Conservation (phyloP, 192 early-diverging fungal genomes). For the Coemansia sp. region DNA sequence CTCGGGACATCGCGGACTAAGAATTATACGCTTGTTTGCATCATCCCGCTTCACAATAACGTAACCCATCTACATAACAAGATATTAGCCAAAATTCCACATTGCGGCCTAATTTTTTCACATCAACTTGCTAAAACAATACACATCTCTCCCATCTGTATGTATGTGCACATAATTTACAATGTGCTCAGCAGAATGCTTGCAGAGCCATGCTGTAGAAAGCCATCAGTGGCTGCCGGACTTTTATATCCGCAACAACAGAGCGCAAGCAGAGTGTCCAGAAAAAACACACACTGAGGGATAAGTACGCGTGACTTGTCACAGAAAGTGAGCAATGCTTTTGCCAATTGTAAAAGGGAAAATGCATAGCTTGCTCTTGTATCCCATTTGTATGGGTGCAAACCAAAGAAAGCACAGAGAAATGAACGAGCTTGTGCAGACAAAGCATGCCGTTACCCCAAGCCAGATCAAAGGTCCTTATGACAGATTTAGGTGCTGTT, state of each 20-base stretch:
- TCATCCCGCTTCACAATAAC: slow-evolving; percentile 51
- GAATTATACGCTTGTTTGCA: slow-evolving; percentile 24
- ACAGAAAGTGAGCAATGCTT: slow-evolving; percentile 9
- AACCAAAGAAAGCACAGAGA: neutral
- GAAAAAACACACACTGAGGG: too few relatives aligned
- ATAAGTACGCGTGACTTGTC: slow-evolving; percentile 13
- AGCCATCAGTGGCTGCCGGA: slow-evolving; percentile 4
- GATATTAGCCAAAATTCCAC: neutral
- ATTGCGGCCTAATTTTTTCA: neutral
- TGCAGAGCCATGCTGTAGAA: slow-evolving; percentile 8
- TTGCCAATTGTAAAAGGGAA: slow-evolving; percentile 4
- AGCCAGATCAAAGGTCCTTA: neutral
- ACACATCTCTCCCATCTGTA: neutral
- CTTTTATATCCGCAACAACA: neutral
- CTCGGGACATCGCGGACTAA: slow-evolving; percentile 42
- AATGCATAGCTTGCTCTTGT: neutral
- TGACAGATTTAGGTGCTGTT: neutral
- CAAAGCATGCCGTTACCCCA: too few relatives aligned
- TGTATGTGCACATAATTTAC: slow-evolving; percentile 11
- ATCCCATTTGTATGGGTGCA: neutral
- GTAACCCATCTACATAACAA: slow-evolving; percentile 41
- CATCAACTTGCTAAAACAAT: slow-evolving; percentile 1
- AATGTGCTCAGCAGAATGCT: slow-evolving; percentile 6
- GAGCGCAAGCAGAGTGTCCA: neutral
- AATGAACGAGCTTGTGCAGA: neutral